Conservation (phyloP, 2,329 filamentous ascomycete genomes). For the Aspergillus sp. region DNA sequence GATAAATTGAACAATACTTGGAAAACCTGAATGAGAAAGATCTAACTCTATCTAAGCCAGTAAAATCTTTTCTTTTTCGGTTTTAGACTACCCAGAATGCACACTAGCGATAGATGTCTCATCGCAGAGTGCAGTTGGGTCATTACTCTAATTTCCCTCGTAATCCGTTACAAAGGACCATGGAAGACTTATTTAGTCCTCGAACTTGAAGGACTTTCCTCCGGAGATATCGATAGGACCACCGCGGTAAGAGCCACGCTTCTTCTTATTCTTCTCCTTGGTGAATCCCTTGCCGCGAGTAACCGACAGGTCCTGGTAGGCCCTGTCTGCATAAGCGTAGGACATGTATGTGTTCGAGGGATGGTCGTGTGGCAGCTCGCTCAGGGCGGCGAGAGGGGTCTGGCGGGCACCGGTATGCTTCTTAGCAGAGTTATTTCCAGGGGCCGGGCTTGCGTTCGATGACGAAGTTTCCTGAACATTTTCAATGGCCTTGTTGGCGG, state of each 20-base stretch:
- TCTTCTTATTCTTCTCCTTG: conserved; percentile 99
- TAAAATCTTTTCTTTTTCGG: conserved; percentile 5
- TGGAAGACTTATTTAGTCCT: conserved; percentile 54
- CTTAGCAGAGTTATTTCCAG: conserved; percentile 21
- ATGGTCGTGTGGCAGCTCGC: conserved; percentile 62
- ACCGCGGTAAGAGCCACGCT: conserved; percentile 82
- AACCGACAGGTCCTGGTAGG: conserved; percentile 79
- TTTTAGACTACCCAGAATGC: neutral
- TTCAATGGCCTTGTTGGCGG: conserved; percentile 15
- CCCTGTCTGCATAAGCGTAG: conserved; percentile 83
- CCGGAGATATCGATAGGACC: conserved; percentile 76
- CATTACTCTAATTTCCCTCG: conserved; percentile 4
- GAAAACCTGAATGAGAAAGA: conserved; percentile 9
- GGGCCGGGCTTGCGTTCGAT: conserved; percentile 44
- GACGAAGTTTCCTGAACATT: conserved; percentile 38
- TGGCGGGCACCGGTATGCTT: conserved; percentile 48
- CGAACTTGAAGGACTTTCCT: conserved; percentile 88
- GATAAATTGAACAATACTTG: conserved; percentile 7
- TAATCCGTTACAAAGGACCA: conserved; percentile 2
- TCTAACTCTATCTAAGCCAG: conserved; percentile 10
- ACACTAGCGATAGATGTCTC: neutral
- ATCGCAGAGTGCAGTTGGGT: neutral
- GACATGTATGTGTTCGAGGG: conserved; percentile 72
- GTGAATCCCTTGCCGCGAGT: conserved; percentile 96
- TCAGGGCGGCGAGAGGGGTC: conserved; percentile 71